Evolutionary conservation across 2,329 filamentous ascomycete species (phyloP).

Genomic region (Lachnellula suecica): DNA sequence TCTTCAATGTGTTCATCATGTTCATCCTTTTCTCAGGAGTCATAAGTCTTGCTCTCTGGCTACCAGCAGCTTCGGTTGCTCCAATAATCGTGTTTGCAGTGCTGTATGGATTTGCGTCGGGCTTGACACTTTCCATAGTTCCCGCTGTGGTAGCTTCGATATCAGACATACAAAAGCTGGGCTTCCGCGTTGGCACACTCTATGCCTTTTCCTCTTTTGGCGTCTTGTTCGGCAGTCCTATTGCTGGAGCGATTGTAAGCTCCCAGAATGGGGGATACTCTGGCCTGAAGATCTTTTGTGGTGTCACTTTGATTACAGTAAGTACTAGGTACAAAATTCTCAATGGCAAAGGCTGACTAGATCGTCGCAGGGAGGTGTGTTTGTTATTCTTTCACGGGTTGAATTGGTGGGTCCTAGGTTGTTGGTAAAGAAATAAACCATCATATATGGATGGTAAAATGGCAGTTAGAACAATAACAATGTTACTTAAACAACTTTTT

Average conservation of each 20-base stretch:
- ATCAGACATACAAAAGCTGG: slow-evolving; percentile 64
- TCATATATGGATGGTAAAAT: no score
- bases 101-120: slow-evolving; percentile 64
- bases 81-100: slow-evolving; percentile 62
- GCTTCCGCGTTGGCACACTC: slow-evolving; percentile 61
- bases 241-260: slow-evolving; percentile 59
- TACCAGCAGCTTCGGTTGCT: slow-evolving; percentile 50
- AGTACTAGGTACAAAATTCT: no score
- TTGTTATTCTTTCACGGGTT: no score
- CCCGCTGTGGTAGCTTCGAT: slow-evolving; percentile 69
- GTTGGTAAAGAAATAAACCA: no score
- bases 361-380: no score
- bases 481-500: no score
- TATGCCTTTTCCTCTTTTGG: slow-evolving; percentile 63
- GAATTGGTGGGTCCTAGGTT: no score
- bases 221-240: slow-evolving; percentile 63
- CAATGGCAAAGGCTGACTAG: no score
- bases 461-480: no score
- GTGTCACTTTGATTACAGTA: no score
- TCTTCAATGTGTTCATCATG: slow-evolving; percentile 42
- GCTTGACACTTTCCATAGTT: slow-evolving; percentile 38
- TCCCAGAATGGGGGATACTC: slow-evolving; percentile 44
- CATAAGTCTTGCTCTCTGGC: slow-evolving; percentile 58
- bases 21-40: slow-evolving; percentile 5
- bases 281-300: slow-evolving; percentile 65